Evolutionary conservation across 2,329 filamentous ascomycete species (phyloP).

Genomic region (Paecilomyces sp.): DNA sequence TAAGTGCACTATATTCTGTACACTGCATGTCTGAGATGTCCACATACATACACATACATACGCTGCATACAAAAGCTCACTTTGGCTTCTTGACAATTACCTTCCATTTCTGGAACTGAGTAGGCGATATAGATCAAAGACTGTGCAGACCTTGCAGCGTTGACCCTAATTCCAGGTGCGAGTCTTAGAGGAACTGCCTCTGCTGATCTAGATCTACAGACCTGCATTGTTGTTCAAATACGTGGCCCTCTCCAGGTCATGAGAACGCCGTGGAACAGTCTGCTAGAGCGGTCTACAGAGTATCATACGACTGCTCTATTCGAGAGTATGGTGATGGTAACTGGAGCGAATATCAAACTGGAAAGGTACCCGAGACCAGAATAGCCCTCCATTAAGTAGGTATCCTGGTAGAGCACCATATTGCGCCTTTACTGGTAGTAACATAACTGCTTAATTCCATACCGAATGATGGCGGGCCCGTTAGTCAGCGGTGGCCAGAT

Average conservation of each 20-base stretch:
- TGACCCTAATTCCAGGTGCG: background rate
- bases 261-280: background rate
- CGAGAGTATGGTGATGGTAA: background rate
- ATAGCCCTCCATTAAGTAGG: background rate
- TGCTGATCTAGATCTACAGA: background rate
- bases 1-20: background rate
- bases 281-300: too few species aligned
- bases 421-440: background rate
- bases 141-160: background rate
- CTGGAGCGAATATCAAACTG: background rate
- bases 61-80: background rate
- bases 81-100: background rate
- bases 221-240: background rate
- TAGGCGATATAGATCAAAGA: background rate
- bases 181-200: background rate
- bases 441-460: background rate
- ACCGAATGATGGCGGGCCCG: background rate
- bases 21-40: background rate
- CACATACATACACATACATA: background rate
- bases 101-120: background rate
- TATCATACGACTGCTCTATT: background rate
- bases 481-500: background rate
- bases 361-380: background rate
- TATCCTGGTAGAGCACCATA: background rate
- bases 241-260: background rate